phyloP scores from a whole-genome alignment of 2,329 filamentous ascomycete genomes.

The Fusarium globosum region DNA sequence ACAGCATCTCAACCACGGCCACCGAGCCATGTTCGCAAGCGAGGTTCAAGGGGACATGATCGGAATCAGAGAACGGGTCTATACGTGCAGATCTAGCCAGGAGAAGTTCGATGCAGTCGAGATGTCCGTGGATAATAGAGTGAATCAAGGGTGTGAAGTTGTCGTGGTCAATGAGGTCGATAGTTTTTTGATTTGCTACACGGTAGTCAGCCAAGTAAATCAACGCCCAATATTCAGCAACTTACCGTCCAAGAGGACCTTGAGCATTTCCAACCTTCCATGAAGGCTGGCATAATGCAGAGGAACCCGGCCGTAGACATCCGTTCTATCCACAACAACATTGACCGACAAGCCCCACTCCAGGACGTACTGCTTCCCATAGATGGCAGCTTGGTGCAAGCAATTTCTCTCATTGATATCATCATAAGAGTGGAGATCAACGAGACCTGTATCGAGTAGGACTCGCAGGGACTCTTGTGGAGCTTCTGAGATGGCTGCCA shows the following conservation, averaged over 20 bases:
- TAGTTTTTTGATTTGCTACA: constrained; percentile 75
- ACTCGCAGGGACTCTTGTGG: constrained; percentile 79
- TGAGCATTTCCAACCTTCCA: constrained; percentile 85
- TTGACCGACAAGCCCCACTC: constrained; percentile 77
- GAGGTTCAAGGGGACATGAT: constrained; percentile 93
- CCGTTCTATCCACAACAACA: constrained; percentile 82
- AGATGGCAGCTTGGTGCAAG: constrained; percentile 95
- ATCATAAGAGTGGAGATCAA: constrained; percentile 93
- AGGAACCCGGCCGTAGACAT: constrained; percentile 94
- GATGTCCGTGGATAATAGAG: constrained; percentile 87
- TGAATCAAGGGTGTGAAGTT: constrained; percentile 98
- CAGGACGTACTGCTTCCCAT: constrained; percentile 84
- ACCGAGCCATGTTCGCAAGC: constrained; percentile 94
- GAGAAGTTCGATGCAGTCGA: constrained; percentile 82
- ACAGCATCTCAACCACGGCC: constrained; percentile 83
- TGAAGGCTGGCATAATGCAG: constrained; percentile 98
- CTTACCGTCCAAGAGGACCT: constrained; percentile 74
- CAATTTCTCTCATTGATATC: constrained; percentile 98
- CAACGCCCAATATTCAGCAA: background rate
- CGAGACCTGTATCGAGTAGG: constrained; percentile 81
- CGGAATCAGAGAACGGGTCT: constrained; percentile 84
- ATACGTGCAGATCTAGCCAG: constrained; percentile 84
- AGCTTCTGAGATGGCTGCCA: constrained; percentile 88
- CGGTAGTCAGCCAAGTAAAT: constrained; percentile 12
- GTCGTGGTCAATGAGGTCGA: constrained; percentile 92